Base-by-base conservation (phyloP, 306 rosid species). In the Malus sylvestris region DNA sequence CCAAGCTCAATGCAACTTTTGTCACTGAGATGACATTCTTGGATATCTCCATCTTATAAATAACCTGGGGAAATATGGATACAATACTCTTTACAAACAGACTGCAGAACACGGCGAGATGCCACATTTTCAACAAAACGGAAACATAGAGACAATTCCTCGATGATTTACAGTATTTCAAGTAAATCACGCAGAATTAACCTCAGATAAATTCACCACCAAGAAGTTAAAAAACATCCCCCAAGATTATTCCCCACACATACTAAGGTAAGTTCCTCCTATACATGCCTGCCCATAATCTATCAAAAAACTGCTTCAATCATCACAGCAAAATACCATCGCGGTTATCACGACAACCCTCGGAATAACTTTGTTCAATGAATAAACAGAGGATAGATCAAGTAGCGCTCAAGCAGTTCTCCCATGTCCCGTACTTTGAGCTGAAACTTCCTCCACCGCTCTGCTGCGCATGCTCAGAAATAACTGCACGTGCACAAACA, bases 371-470 rank as follows among this genome's bases (percentile, higher is more conserved):
- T 9, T 58, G 29, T 58, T 58, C 62, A 8, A 8, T 1, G 27
- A 22, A 58, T n/a, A 58, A 19, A 10, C 22, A n/a, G 29, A 20
- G 12, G 62, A 20, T n/a, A 3, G 14, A 19, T 83, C 83, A 91
- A 33, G 87, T 84, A 20, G 91, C 85, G 60, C 90, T 83, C 88
- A 85, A 53, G 77, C 90, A 86, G 82, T 88, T 75, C 81, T 90
- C 91, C 98, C 98, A 94, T 53, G 85, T 61, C 15, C 98, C 98
- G 72, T 86, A 94, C 83, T 88, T 92, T 4, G 96, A 89, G 89
- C 98, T 92, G 85, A 95, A 92, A 80, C 85, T 95, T 67, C 97
- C 98, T 68, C 98, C 97, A 11, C 97, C 98, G 67, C 91, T 85
- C 78, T 83, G 86, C 86, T 90, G 97, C 5, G 97, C 97, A 58